phyloP scores from a whole-genome alignment of 192 early-diverging fungal genomes.

The Oehlia diaphana region DNA sequence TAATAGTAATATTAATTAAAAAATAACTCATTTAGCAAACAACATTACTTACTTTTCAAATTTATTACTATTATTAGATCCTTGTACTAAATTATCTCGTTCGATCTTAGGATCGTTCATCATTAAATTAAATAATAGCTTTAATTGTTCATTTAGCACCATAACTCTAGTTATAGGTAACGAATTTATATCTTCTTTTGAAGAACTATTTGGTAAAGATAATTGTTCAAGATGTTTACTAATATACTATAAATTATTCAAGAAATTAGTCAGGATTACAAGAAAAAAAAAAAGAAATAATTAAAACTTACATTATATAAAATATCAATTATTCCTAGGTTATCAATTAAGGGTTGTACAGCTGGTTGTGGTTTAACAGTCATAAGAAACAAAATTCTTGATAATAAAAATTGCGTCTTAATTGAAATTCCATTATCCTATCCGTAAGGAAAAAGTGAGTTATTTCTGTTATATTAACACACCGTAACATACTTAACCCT shows the following conservation, averaged over 20 bases:
- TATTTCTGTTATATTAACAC: neutral
- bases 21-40: neutral
- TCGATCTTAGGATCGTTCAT: conserved; percentile 39
- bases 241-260: conserved; percentile 1
- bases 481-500: too few species aligned
- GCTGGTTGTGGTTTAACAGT: conserved; percentile 49
- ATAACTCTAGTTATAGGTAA: conserved; percentile 41
- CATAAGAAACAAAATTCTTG: conserved; percentile 68
- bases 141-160: conserved; percentile 52
- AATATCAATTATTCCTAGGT: conserved; percentile 36
- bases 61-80: neutral
- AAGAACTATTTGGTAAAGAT: neutral
- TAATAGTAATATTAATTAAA: neutral
- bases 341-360: conserved; percentile 44
- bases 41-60: conserved; percentile 38
- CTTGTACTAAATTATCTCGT: conserved; percentile 27
- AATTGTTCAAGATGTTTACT: conserved; percentile 16
- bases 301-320: conserved; percentile 39
- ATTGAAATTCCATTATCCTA: conserved; percentile 39
- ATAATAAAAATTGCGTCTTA: conserved; percentile 60
- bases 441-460: neutral
- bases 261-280: conserved; percentile 11
- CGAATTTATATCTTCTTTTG: neutral
- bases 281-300: conserved; percentile 1
- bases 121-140: conserved; percentile 56